These are phyloP conservation scores for Mucor velutinosus DNA, from an alignment of 371 early-diverging fungal species.

Conservation along the genomic window DNA sequence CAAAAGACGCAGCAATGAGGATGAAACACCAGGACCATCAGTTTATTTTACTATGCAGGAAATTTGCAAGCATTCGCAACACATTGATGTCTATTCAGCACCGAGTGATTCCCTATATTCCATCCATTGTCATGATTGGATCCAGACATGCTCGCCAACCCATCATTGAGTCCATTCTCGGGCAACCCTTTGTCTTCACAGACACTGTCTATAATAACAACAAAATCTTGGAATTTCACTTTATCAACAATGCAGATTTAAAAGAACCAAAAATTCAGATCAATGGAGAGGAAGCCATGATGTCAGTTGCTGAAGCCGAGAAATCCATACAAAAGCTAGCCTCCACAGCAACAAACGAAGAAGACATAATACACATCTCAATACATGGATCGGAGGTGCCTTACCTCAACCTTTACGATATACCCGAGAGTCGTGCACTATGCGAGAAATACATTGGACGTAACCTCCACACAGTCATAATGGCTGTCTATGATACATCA, in stretches of 20 bases:
- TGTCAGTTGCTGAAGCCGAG: not conserved
- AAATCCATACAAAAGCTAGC: not conserved
- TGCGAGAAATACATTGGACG: constrained; percentile 41
- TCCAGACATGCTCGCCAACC: constrained; percentile 60
- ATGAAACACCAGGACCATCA: constrained; percentile 53
- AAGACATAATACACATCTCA: constrained; percentile 82
- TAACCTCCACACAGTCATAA: not conserved
- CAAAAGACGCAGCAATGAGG: not conserved
- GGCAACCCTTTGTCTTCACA: constrained; percentile 76
- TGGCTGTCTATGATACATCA: constrained; percentile 11
- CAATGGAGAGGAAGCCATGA: not conserved
- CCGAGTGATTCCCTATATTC: constrained; percentile 77
- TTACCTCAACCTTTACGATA: constrained; percentile 94
- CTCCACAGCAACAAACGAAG: not conserved
- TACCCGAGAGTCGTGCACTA: constrained; percentile 95
- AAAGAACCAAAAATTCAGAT: constrained; percentile 5
- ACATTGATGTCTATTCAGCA: constrained; percentile 81
- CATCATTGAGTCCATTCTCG: constrained; percentile 96
- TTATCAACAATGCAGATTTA: constrained; percentile 8
- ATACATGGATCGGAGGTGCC: constrained; percentile 93
- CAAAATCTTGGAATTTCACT: not conserved
- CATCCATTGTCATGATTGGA: constrained; percentile 97
- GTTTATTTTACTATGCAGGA: constrained; percentile 87
- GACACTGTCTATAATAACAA: not conserved
- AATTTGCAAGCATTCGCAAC: constrained; percentile 89